Evolutionary conservation across 257 asterid species (phyloP), one percentile per base, ranked within the genome.

Genomic region (Solanum paucissectum): DNA sequence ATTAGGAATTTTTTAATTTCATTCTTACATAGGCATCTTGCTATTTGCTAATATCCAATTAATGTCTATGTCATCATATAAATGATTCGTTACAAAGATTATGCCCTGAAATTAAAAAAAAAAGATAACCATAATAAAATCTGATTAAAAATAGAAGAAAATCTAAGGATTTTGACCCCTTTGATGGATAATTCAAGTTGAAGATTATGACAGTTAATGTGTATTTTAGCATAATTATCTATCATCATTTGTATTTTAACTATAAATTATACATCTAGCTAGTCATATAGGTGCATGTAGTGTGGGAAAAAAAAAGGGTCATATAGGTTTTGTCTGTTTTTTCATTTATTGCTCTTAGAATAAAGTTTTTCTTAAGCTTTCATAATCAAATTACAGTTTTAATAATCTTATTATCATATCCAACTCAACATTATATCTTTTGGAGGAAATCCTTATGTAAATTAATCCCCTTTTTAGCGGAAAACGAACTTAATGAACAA

Each of bases 111-210:
- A 62, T 55, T 25, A 12, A 82, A 46, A 46, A 82, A 46, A 46
- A 81, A 76, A 34, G 32, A 33, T 40, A 46, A 16, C 86, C 88
- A 49, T 72, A 23, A 84, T 84, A 75, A 27, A 66, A 89, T 89
- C 88, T 87, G 44, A 46, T 38, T 62, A 49, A 87, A 89, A 49
- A 87, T 84, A 76, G 89, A n/a, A 87, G 13, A 64, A 33, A 52
- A 87, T 89, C 89, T 87, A 49, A 23, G 64, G 89, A 75, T 74
- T 84, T 76, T 33, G 40, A 84, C 87, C 87, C 72, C 49, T 64
- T 5, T 87, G 60, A 76, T 87, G 79, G 71, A 37, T 64, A 64
- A 74, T 37, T 36, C 84, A 84, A 87, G 84, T 66, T 76, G 87
- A 77, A 12, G 76, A 89, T 42, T 34, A 55, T 20, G 84, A 89